phyloP scores from a whole-genome alignment of 1,139 yeast species.

The Yamadazyma dushanensis region DNA sequence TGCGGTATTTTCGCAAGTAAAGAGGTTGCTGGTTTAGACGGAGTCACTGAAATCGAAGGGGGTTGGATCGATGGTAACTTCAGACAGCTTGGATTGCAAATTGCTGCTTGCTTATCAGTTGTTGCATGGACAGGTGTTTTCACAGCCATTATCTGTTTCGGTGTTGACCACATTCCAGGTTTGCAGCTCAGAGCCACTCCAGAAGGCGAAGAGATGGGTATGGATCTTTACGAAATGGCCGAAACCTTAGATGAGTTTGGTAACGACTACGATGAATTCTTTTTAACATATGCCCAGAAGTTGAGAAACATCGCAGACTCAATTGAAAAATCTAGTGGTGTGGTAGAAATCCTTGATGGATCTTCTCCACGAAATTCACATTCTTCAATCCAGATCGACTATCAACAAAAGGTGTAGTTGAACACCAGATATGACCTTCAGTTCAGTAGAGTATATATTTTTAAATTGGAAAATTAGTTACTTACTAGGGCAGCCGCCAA shows the following conservation, averaged over 20 bases:
- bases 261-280: conserved; percentile 24
- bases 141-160: conserved; percentile 66
- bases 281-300: conserved; percentile 19
- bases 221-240: conserved; percentile 40
- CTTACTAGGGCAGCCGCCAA: too few relatives aligned
- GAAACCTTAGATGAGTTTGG: conserved; percentile 32
- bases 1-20: conserved; percentile 94
- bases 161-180: conserved; percentile 80
- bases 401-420: conserved; percentile 15
- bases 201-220: conserved; percentile 82
- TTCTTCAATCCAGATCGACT: conserved; percentile 14
- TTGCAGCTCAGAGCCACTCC: conserved; percentile 71
- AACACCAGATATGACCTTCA: too few relatives aligned
- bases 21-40: conserved; percentile 78
- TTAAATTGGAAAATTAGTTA: too few relatives aligned
- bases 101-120: conserved; percentile 78
- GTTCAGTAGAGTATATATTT: too few relatives aligned
- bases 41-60: conserved; percentile 62
- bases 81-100: conserved; percentile 87
- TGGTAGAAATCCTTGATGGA: conserved; percentile 21
- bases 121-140: conserved; percentile 79
- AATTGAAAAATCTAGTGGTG: conserved; percentile 15
- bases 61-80: conserved; percentile 95
- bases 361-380: conserved; percentile 16
- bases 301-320: conserved; percentile 18